Conservation (phyloP, 345 rosid genomes). For the Citrus glauca region DNA sequence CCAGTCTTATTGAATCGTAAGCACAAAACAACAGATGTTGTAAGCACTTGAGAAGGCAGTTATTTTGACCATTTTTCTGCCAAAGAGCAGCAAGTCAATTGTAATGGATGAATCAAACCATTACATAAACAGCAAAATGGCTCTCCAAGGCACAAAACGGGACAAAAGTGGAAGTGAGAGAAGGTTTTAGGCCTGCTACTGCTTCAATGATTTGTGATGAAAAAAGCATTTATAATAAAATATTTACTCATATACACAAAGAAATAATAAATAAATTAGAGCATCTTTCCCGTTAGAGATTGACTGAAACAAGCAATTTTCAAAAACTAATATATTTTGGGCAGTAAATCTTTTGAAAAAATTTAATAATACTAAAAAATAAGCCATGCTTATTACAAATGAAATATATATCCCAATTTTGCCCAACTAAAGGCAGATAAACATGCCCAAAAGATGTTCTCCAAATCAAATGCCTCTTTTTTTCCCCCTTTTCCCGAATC, state of each 20-base stretch:
- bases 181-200: not conserved
- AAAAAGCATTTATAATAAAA: too few relatives aligned
- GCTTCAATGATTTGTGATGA: not conserved
- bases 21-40: slow-evolving; percentile 1
- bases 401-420: not conserved
- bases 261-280: not conserved
- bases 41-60: not conserved
- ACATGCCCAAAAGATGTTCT: too few relatives aligned
- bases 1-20: not conserved
- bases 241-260: not conserved
- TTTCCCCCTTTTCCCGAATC: not conserved
- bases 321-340: not conserved
- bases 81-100: not conserved
- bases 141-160: not conserved
- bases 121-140: not conserved
- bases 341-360: not conserved
- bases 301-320: not conserved
- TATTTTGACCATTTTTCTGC: not conserved
- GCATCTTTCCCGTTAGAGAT: not conserved
- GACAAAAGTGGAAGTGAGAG: not conserved
- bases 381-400: not conserved
- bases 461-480: not conserved
- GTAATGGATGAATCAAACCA: not conserved
- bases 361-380: not conserved
- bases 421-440: not conserved